Conservation (phyloP, 805 yeast species). For the Pichia kluyveri region DNA sequence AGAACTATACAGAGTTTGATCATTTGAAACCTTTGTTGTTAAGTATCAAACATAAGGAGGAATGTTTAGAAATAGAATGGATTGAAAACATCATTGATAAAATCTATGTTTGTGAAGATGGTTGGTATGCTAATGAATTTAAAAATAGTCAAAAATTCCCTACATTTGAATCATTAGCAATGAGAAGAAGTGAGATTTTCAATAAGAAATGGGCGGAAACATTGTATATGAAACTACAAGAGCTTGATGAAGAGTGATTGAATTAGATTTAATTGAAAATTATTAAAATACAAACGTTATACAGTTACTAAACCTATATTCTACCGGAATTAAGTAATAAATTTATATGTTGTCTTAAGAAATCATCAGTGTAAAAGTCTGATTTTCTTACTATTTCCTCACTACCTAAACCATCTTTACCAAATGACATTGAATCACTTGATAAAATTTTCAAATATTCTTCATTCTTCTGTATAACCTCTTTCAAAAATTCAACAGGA, state of each 20-base stretch:
- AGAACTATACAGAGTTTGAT: slow-evolving; percentile 3
- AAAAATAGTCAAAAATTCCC: slow-evolving; percentile 11
- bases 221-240: slow-evolving; percentile 5
- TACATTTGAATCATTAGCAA: slow-evolving; percentile 24
- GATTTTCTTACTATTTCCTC: slow-evolving; percentile 86
- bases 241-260: slow-evolving; percentile 1
- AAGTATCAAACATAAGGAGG: neutral
- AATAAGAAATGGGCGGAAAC: slow-evolving; percentile 13
- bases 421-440: slow-evolving; percentile 49
- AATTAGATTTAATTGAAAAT: neutral
- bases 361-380: slow-evolving; percentile 70
- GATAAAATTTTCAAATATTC: slow-evolving; percentile 78
- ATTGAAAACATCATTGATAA: neutral
- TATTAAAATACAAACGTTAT: neutral
- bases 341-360: slow-evolving; percentile 71
- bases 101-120: slow-evolving; percentile 16
- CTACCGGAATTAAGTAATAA: slow-evolving; percentile 55
- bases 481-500: slow-evolving; percentile 66
- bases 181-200: slow-evolving; percentile 11
- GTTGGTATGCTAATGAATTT: slow-evolving; percentile 17
- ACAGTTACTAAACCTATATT: slow-evolving; percentile 19
- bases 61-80: slow-evolving; percentile 3
- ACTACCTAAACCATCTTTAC: slow-evolving; percentile 34
- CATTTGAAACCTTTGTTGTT: slow-evolving; percentile 5
- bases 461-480: slow-evolving; percentile 72